Percentiles rank a stretch among this genome's conserved stretches.
phyloP scores from a whole-genome alignment of 2,329 filamentous ascomycete genomes.

The Ophiostoma sp. region DNA sequence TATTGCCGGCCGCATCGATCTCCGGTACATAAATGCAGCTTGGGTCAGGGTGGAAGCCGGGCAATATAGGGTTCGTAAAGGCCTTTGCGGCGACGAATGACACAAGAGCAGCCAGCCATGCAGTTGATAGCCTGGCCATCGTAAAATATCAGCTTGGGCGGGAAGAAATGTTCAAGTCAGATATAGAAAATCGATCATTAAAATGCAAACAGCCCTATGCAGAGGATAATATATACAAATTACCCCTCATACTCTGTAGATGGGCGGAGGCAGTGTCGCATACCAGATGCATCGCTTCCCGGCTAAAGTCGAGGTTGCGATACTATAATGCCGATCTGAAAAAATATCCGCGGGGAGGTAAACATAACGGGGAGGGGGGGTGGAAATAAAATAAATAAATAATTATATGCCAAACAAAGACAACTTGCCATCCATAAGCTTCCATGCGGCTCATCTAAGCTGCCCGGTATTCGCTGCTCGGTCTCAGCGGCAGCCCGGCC shows the following conservation, averaged over 20 bases:
- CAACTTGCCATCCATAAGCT: not conserved
- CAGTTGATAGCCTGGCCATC: not conserved
- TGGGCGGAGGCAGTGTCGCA: not conserved
- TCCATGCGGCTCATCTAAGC: not conserved
- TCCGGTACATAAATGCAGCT: not conserved
- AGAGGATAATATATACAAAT: not conserved
- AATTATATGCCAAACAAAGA: not conserved
- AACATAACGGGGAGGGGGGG: not conserved
- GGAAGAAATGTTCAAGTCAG: not conserved
- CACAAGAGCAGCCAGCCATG: not conserved
- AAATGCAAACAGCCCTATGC: not conserved
- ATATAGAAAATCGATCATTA: not conserved
- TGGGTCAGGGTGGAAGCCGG: not conserved
- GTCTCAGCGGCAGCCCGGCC: slow-evolving; percentile 29
- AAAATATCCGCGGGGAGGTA: not conserved
- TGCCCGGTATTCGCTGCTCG: slow-evolving; percentile 4
- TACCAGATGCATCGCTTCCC: not conserved
- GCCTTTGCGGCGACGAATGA: not conserved
- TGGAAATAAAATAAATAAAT: not conserved
- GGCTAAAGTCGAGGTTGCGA: not conserved
- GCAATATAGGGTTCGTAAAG: not conserved
- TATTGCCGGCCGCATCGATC: not conserved
- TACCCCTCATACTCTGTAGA: not conserved
- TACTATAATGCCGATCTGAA: not conserved
- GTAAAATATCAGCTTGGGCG: not conserved